Evolutionary conservation across 768 basidiomycete genomes (phyloP).

Genomic region (Mycena vulgaris): DNA sequence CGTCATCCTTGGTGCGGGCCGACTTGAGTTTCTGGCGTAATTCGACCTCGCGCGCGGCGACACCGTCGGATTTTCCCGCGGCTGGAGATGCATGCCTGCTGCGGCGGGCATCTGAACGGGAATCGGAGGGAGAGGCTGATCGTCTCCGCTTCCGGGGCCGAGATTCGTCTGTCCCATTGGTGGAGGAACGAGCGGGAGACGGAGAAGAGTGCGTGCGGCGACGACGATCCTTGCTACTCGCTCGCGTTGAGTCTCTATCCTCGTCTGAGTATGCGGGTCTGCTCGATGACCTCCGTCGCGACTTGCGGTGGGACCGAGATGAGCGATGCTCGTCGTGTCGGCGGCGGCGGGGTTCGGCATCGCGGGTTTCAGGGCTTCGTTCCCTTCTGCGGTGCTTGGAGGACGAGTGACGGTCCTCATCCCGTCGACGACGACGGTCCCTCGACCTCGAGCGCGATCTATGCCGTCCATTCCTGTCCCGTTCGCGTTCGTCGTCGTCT

Average conservation of each 20-base stretch:
- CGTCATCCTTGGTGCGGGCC: constrained; percentile 33
- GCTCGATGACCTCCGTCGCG: constrained; percentile 25
- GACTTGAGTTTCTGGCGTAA: constrained; percentile 51
- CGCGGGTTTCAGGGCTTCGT: constrained; percentile 33
- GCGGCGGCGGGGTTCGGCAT: constrained; percentile 20
- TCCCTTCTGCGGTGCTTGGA: constrained; percentile 42
- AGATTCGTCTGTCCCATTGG: constrained; percentile 41
- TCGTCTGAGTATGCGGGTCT: constrained; percentile 22
- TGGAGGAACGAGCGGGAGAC: constrained; percentile 42
- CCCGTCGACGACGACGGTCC: constrained; percentile 29
- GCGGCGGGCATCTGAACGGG: constrained; percentile 44
- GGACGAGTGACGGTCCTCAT: constrained; percentile 38
- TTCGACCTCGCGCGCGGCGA: constrained; percentile 48
- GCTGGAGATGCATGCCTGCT: constrained; percentile 47
- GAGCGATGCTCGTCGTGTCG: constrained; percentile 27
- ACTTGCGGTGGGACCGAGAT: constrained; percentile 28
- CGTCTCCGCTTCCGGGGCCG: constrained; percentile 43
- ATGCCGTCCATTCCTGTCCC: constrained; percentile 42
- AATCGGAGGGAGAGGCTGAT: constrained; percentile 47
- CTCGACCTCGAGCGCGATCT: constrained; percentile 31
- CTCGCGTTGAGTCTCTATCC: constrained; percentile 7
- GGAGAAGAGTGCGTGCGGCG: constrained; percentile 43
- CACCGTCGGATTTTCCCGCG: constrained; percentile 36
- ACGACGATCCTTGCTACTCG: constrained; percentile 25
- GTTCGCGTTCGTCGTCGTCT: constrained; percentile 55